phyloP scores from a whole-genome alignment of 192 early-diverging fungal species.

The Coemansia sp. region DNA sequence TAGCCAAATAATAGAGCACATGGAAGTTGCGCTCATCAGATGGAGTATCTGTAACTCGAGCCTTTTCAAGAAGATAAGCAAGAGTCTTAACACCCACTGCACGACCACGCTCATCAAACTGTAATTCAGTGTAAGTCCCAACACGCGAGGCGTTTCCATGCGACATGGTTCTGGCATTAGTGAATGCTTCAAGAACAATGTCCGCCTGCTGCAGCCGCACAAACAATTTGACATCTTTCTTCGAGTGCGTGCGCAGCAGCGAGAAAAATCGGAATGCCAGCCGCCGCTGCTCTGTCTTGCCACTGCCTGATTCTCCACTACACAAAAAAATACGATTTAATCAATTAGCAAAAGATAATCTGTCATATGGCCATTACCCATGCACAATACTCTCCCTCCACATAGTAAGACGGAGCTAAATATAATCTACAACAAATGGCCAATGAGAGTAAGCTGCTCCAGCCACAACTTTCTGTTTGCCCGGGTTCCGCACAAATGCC shows the following conservation, averaged over 20 bases:
- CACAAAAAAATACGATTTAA: conserved; percentile 28
- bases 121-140: conserved; percentile 85
- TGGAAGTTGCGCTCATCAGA: conserved; percentile 67
- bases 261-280: conserved; percentile 64
- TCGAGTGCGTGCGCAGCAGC: conserved; percentile 65
- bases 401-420: not conserved
- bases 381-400: no score
- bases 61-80: conserved; percentile 65
- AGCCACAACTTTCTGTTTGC: no score
- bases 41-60: conserved; percentile 60
- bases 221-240: conserved; percentile 79
- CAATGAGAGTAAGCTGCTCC: no score
- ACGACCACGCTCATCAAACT: conserved; percentile 84
- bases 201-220: conserved; percentile 61
- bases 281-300: conserved; percentile 76
- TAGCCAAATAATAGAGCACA: conserved; percentile 82
- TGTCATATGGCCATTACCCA: no score
- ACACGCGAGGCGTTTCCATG: conserved; percentile 75
- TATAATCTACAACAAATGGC: no score
- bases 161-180: conserved; percentile 61
- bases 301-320: conserved; percentile 71
- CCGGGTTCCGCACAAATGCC: no score
- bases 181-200: conserved; percentile 84
- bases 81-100: conserved; percentile 80
- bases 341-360: not conserved